Evolutionary conservation across 371 early-diverging fungal genomes (phyloP).

Genomic region (Mucor irregularis): DNA sequence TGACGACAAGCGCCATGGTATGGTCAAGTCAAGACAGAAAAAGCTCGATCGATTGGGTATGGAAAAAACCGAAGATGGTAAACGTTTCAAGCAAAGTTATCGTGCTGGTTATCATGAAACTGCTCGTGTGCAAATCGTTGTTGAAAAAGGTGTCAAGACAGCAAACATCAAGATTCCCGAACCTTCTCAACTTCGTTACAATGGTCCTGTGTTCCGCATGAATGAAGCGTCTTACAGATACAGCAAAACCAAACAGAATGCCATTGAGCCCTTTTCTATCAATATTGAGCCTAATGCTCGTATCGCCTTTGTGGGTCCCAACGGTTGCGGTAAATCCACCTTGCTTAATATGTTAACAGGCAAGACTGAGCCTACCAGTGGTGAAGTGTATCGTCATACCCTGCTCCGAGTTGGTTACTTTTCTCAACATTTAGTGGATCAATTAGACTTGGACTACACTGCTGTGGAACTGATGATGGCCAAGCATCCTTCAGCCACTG

Average conservation of each 20-base stretch:
- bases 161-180: constrained; percentile 57
- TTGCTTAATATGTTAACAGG: constrained; percentile 74
- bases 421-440: constrained; percentile 78
- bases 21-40: constrained; percentile 73
- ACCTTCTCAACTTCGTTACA: constrained; percentile 59
- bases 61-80: constrained; percentile 66
- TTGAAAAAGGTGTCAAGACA: constrained; percentile 57
- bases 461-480: constrained; percentile 53
- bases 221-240: constrained; percentile 67
- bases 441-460: constrained; percentile 51
- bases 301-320: constrained; percentile 75
- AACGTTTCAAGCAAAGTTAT: constrained; percentile 68
- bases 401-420: constrained; percentile 73
- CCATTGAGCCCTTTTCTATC: constrained; percentile 49
- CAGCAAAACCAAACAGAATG: constrained; percentile 28
- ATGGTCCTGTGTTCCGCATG: constrained; percentile 65
- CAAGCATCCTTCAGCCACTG: constrained; percentile 45
- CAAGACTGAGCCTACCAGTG: constrained; percentile 53
- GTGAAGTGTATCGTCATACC: constrained; percentile 60
- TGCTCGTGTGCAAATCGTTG: constrained; percentile 52
- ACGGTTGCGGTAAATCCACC: constrained; percentile 87
- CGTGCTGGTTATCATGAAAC: constrained; percentile 55
- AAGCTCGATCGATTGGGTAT: constrained; percentile 65
- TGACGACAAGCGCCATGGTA: constrained; percentile 76
- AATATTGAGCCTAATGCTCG: constrained; percentile 60